phyloP scores from a whole-genome alignment of 441 rosid species.

The Erodium texanum region DNA sequence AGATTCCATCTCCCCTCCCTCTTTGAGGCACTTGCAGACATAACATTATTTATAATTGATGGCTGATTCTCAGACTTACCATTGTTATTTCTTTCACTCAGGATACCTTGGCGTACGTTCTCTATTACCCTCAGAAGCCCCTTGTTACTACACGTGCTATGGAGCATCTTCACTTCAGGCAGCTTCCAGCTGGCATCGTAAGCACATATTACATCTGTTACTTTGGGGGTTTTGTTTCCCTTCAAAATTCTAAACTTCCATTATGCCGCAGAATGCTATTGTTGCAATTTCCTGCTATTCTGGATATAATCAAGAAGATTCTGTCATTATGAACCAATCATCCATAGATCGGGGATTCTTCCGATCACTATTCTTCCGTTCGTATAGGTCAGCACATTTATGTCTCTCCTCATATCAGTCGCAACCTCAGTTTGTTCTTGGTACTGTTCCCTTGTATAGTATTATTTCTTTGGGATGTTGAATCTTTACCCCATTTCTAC shows the following conservation, averaged over 20 bases:
- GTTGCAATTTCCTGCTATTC: slow-evolving; percentile 96
- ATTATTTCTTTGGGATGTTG: neutral
- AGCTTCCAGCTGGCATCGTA: slow-evolving; percentile 99
- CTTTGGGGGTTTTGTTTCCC: neutral
- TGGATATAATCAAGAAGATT: slow-evolving; percentile 99
- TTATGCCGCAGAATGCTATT: slow-evolving; percentile 66
- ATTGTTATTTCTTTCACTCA: slow-evolving; percentile 23
- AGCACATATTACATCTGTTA: slow-evolving; percentile 16
- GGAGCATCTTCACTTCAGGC: slow-evolving; percentile 99
- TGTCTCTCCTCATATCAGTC: neutral
- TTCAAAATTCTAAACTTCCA: slow-evolving; percentile 8
- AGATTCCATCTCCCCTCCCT: neutral
- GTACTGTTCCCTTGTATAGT: slow-evolving; percentile 10
- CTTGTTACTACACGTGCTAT: slow-evolving; percentile 97
- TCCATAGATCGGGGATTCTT: slow-evolving; percentile 97
- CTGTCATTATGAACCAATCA: slow-evolving; percentile 98
- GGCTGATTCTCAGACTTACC: neutral
- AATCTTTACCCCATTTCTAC: slow-evolving; percentile 14
- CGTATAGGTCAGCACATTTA: slow-evolving; percentile 52
- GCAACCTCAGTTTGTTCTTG: slow-evolving; percentile 5
- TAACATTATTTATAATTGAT: neutral
- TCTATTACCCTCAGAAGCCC: slow-evolving; percentile 95
- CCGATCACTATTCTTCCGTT: slow-evolving; percentile 88
- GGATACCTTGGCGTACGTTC: slow-evolving; percentile 97
- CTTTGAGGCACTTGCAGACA: neutral